Evolutionary conservation across 768 basidiomycete species (phyloP).

Genomic region (Coprinopsis marcescibilis): DNA sequence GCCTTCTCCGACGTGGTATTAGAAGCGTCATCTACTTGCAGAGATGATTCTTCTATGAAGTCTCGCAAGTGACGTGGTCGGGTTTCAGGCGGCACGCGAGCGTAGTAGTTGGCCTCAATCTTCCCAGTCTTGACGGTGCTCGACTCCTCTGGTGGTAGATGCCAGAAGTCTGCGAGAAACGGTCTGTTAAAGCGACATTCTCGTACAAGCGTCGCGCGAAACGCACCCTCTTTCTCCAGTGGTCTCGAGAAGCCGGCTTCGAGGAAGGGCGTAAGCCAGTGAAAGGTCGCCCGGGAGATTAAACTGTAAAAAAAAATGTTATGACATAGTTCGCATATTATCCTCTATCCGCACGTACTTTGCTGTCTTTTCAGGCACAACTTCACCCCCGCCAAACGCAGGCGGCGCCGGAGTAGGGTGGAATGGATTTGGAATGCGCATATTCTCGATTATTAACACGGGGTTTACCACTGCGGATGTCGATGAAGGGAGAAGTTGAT

Average conservation of each 20-base stretch:
- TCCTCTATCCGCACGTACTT: slow-evolving; percentile 24
- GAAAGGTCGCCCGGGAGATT: slow-evolving; percentile 41
- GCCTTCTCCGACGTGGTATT: background rate
- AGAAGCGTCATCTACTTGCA: background rate
- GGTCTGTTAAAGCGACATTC: background rate
- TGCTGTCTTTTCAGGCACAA: slow-evolving; percentile 37
- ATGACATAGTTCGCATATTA: background rate
- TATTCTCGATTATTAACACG: no score
- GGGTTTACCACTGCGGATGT: no score
- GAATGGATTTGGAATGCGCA: slow-evolving; percentile 24
- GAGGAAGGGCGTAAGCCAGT: slow-evolving; percentile 52
- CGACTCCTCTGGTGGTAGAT: slow-evolving; percentile 33
- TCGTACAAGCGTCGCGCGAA: background rate
- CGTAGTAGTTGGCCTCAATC: slow-evolving; percentile 43
- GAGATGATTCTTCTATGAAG: background rate
- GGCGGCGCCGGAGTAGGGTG: slow-evolving; percentile 43
- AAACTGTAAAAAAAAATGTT: background rate
- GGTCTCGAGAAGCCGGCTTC: slow-evolving; percentile 55
- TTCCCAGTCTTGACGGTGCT: slow-evolving; percentile 34
- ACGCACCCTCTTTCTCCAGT: slow-evolving; percentile 48
- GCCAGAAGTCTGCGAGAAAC: slow-evolving; percentile 43
- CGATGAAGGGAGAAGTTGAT: no score
- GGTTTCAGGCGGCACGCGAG: slow-evolving; percentile 44
- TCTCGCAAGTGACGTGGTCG: slow-evolving; percentile 31
- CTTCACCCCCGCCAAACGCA: slow-evolving; percentile 39